Evolutionary conservation across 768 basidiomycete species (phyloP).

Genomic region (Hirschioporus abietinus): DNA sequence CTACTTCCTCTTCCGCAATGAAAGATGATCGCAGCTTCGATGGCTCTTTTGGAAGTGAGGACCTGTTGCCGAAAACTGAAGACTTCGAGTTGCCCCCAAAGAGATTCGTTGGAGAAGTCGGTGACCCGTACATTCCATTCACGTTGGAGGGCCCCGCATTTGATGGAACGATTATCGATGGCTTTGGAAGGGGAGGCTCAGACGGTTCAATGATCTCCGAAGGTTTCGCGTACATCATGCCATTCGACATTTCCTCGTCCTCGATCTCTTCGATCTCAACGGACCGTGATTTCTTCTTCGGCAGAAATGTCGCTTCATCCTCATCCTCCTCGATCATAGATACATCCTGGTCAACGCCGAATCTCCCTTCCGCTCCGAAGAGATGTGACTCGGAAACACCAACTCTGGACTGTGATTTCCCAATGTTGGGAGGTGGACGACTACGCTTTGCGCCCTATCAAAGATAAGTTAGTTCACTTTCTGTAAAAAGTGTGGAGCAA

Average conservation of each 20-base stretch:
- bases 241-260: slow-evolving; percentile 30
- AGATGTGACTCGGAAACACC: neutral
- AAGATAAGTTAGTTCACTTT: slow-evolving; percentile 9
- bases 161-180: slow-evolving; percentile 15
- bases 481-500: neutral
- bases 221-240: slow-evolving; percentile 17
- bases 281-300: slow-evolving; percentile 3
- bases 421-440: slow-evolving; percentile 58
- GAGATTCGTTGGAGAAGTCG: slow-evolving; percentile 13
- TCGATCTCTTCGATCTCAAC: slow-evolving; percentile 29
- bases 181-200: slow-evolving; percentile 19
- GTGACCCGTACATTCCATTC: slow-evolving; percentile 4
- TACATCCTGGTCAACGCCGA: slow-evolving; percentile 11
- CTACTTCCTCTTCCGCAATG: slow-evolving; percentile 47
- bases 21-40: slow-evolving; percentile 75
- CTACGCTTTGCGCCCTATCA: slow-evolving; percentile 72
- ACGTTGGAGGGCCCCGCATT: neutral
- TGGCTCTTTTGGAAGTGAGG: slow-evolving; percentile 64
- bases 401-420: slow-evolving; percentile 24
- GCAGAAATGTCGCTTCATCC: neutral
- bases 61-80: slow-evolving; percentile 34
- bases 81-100: slow-evolving; percentile 18
- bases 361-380: slow-evolving; percentile 4
- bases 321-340: slow-evolving; percentile 1
- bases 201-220: slow-evolving; percentile 36